Conservation (phyloP, 129 eudicot species). For the Saposhnikovia divaricata region DNA sequence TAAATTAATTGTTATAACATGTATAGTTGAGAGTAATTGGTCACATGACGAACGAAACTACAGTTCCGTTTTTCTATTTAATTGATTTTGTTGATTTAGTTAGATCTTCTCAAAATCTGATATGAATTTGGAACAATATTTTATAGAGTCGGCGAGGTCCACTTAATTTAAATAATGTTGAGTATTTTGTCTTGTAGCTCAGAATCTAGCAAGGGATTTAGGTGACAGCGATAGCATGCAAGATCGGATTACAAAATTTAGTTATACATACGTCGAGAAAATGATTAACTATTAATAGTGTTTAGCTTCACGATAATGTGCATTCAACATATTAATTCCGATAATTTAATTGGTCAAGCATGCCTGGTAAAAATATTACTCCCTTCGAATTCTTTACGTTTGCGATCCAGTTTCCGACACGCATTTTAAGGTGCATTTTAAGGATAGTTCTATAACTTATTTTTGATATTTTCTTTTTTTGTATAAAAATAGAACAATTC, state of each 20-base stretch:
- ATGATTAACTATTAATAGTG: background rate
- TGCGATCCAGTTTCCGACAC: too few species aligned
- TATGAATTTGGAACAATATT: background rate
- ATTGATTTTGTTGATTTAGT: background rate
- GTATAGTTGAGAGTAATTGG: background rate
- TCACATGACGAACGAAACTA: background rate
- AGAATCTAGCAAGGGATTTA: conserved; percentile 1
- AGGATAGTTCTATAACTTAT: too few species aligned
- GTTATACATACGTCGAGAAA: background rate
- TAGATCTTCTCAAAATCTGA: background rate
- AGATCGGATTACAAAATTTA: background rate
- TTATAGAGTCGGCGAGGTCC: background rate
- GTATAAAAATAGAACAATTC: too few species aligned
- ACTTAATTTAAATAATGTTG: background rate
- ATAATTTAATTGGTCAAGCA: background rate
- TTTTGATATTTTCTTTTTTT: too few species aligned
- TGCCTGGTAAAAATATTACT: background rate
- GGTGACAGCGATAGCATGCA: background rate
- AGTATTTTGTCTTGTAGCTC: background rate
- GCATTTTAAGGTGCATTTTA: too few species aligned
- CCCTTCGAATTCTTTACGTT: too few species aligned
- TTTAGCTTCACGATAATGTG: background rate
- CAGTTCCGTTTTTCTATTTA: background rate
- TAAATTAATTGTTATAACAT: too few species aligned
- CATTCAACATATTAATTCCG: background rate